Evolutionary conservation across 495 filamentous ascomycete species (phyloP), one percentile per base, ranked within the genome.

Genomic region (Jackrogersella minutella): DNA sequence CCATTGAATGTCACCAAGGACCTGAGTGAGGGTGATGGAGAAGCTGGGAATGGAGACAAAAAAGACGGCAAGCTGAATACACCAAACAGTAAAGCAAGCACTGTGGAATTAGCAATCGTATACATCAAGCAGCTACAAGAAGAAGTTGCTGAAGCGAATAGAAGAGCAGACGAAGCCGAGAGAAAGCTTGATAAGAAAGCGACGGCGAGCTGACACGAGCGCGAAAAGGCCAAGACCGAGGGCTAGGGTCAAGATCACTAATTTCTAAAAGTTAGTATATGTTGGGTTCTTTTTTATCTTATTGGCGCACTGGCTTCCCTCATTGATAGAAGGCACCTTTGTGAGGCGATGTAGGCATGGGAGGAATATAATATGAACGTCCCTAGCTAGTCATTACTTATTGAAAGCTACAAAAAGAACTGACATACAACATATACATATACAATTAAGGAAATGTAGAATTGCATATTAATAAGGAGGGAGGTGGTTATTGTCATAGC

Each of bases 21-120:
- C 7, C 14, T 41, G 6, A 76, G 72, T 24, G 70, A 74, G 47
- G 69, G 60, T 40, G 69, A 56, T 65, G 73, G 67, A 68, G 79
- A 84, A 62, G 81, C 80, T 4, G 78, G 76, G 43, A 76, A 66
- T 16, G 78, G 76, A 24, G 79, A 79, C 36, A 81, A 77, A 46
- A 77, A 76, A 52, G 77, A 72, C 44, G 66, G 47, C 33, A 81
- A 73, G 71, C 74, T 49, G 81, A 83, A 44, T 57, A 82, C 82
- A 44, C 82, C 83, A 37, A 93, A 90, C 59, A 97, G 92, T 78
- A 99, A 98, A 78, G 95, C 95, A 0, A 95, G 91, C 68, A 97
- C 93, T 1, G 95, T 99, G 17, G 95, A 98, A 78, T 86, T 90
- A 79, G 95, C 95, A 8, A 98, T 97, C 57, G 90, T 94, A 64